phyloP scores from a whole-genome alignment of 2,329 filamentous ascomycete species.

The Endocalyx cinctus region DNA sequence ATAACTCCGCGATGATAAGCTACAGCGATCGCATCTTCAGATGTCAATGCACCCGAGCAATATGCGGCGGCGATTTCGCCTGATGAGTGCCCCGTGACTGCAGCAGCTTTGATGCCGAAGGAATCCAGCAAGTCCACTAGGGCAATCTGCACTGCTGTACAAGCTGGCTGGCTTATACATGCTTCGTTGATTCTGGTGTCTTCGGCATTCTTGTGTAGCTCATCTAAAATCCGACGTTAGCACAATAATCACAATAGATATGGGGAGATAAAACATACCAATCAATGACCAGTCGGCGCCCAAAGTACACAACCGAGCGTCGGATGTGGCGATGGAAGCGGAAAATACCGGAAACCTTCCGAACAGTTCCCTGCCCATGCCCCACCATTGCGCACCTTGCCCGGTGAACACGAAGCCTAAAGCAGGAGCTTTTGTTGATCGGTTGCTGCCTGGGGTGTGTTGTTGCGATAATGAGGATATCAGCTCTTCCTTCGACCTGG shows the following conservation, averaged over 20 bases:
- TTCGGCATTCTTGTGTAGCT: slow-evolving; percentile 8
- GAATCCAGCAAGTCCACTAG: slow-evolving; percentile 6
- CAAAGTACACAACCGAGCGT: slow-evolving; percentile 14
- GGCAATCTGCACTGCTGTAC: slow-evolving; percentile 12
- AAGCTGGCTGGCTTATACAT: slow-evolving; percentile 16
- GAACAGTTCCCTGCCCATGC: slow-evolving; percentile 15
- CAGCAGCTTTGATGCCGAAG: slow-evolving; percentile 6
- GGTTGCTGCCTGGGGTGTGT: slow-evolving; percentile 4
- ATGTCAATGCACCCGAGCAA: slow-evolving; percentile 5
- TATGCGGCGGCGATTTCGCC: slow-evolving; percentile 18
- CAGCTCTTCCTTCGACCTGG: too few relatives aligned
- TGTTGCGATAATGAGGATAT: slow-evolving; percentile 17
- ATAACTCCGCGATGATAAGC: slow-evolving; percentile 14
- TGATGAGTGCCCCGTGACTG: slow-evolving; percentile 17
- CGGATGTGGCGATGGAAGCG: slow-evolving; percentile 5
- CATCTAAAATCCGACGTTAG: too few relatives aligned
- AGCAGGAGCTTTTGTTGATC: background rate
- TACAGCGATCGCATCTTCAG: slow-evolving; percentile 7
- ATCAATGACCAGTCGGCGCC: slow-evolving; percentile 6
- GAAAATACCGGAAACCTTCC: slow-evolving; percentile 7
- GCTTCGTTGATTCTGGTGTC: slow-evolving; percentile 15
- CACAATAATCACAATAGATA: too few relatives aligned
- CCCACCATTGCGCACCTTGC: slow-evolving; percentile 20
- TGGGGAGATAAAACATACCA: too few relatives aligned
- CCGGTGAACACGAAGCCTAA: slow-evolving; percentile 18